phyloP scores from a whole-genome alignment of 164 flowering plant species.

The Vitis labrusca region DNA sequence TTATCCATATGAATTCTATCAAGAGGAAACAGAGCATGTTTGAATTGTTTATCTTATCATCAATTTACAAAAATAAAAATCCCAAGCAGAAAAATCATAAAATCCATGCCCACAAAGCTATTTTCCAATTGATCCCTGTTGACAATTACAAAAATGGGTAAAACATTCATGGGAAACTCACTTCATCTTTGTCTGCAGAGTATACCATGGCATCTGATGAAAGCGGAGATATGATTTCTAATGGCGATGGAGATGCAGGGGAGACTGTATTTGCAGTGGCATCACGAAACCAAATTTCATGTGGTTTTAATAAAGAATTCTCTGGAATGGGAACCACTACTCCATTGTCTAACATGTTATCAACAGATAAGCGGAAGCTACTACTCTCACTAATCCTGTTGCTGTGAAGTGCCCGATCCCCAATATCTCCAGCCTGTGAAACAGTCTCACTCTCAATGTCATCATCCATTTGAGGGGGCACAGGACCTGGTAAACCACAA shows the following conservation, averaged over 20 bases:
- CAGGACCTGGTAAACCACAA: conserved; percentile 19
- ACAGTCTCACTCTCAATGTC: conserved; percentile 51
- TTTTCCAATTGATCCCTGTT: not conserved
- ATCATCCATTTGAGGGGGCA: conserved; percentile 23
- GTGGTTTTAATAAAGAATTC: conserved; percentile 17
- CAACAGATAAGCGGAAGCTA: conserved; percentile 31
- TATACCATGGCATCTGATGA: conserved; percentile 22
- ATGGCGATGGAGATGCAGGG: conserved; percentile 14
- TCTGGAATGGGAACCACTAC: conserved; percentile 28
- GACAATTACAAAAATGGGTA: not conserved
- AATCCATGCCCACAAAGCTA: not conserved
- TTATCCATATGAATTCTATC: not conserved
- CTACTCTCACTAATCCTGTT: conserved; percentile 38
- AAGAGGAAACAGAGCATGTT: not conserved
- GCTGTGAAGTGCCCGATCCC: conserved; percentile 61
- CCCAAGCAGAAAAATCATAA: no score
- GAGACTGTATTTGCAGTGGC: not conserved
- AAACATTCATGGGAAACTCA: conserved; percentile 13
- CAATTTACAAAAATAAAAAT: not conserved
- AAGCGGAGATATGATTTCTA: conserved; percentile 28
- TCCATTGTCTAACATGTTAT: conserved; percentile 28
- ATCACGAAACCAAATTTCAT: conserved; percentile 19
- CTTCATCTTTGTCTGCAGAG: conserved; percentile 22
- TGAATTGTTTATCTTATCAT: not conserved
- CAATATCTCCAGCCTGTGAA: conserved; percentile 83